A percentile compares a stretch with the other conserved stretches of the same genome.
These are phyloP conservation scores for Boletus bicolor DNA, from an alignment of 768 basidiomycete species.

Conservation along the genomic window DNA sequence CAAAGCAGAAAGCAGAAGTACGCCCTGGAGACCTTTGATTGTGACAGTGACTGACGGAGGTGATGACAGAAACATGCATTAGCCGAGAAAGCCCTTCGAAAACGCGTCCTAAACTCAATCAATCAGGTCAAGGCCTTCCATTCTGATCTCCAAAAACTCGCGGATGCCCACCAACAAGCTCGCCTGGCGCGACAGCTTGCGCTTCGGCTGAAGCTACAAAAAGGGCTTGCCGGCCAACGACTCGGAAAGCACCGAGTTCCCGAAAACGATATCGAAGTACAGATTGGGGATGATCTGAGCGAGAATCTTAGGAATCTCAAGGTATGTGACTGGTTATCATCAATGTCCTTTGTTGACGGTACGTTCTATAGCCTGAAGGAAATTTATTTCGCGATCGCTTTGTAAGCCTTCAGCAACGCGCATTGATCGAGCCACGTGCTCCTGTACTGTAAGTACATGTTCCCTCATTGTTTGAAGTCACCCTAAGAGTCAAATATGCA, in stretches of 20 bases:
- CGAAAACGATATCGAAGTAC: slow-evolving; percentile 70
- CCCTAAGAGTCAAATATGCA: slow-evolving; percentile 3
- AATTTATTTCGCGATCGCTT: slow-evolving; percentile 91
- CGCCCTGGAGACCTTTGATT: slow-evolving; percentile 8
- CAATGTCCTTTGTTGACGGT: not conserved
- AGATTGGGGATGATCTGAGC: slow-evolving; percentile 85
- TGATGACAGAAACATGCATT: slow-evolving; percentile 56
- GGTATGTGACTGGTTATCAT: slow-evolving; percentile 41
- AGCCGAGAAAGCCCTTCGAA: slow-evolving; percentile 55
- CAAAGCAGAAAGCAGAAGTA: slow-evolving; percentile 63
- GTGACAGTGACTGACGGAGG: not conserved
- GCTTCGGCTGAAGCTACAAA: slow-evolving; percentile 48
- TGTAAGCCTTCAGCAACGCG: slow-evolving; percentile 82
- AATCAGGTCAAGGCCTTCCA: slow-evolving; percentile 53
- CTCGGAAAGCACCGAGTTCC: slow-evolving; percentile 80
- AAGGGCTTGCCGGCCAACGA: slow-evolving; percentile 68
- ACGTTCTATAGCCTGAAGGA: slow-evolving; percentile 70
- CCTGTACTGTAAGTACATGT: slow-evolving; percentile 55
- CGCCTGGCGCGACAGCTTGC: slow-evolving; percentile 39
- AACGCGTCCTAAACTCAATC: slow-evolving; percentile 60
- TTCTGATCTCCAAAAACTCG: slow-evolving; percentile 35
- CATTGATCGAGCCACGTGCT: slow-evolving; percentile 82
- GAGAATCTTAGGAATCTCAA: slow-evolving; percentile 82
- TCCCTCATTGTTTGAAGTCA: slow-evolving; percentile 23
- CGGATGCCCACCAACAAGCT: slow-evolving; percentile 38